Evolutionary conservation across 192 early-diverging fungal species (phyloP), one percentile per base, ranked within the genome.

Genomic region (Umbelopsis sp.): DNA sequence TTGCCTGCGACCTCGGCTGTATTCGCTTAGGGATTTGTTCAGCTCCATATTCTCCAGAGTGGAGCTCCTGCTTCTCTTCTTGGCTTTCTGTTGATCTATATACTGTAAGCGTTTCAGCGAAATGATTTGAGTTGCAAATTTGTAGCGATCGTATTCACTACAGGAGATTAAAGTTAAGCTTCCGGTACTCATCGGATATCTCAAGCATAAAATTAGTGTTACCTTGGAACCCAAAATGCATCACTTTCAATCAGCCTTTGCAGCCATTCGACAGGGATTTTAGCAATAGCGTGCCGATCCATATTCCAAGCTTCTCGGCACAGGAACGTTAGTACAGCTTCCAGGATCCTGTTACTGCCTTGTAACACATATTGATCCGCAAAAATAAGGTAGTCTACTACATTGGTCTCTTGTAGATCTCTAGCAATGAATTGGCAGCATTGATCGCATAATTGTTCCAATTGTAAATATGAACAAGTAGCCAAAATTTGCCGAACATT

Each of bases 171-270:
- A 12, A 23, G 21, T 64, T 27, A 44, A n/a, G 15, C 21, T 33
- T 23, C 21, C 7, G 6, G 50, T 37, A 30, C 0, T 52, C 20
- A 11, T 18, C 15, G 12, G 13, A 50, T 7, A 37, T n/a, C 41
- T 23, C 10, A 2, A 25, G 16, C 35, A 12, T 7, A 41, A 67
- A 27, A 8, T 25, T 10, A 35, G 47, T 13, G 22, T 69, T 50
- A 76, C 78, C 70, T 80, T 46, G 86, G 84, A 2, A 86, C 82
- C 84, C 83, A 88, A 71, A 88, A 88, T 0, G 85, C 82, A 66
- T 86, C 83, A 45, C 79, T 80, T 3, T 79, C 80, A 27, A 88
- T 35, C 2, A 88, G 61, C 10, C 41, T 76, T 37, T 80, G 51
- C 13, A 88, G 13, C 86, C 86, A 88, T 25, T 67, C 51, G 2